Evolutionary conservation across 1,139 yeast genomes (phyloP).

Genomic region (Lodderomyces parapsilosis): DNA sequence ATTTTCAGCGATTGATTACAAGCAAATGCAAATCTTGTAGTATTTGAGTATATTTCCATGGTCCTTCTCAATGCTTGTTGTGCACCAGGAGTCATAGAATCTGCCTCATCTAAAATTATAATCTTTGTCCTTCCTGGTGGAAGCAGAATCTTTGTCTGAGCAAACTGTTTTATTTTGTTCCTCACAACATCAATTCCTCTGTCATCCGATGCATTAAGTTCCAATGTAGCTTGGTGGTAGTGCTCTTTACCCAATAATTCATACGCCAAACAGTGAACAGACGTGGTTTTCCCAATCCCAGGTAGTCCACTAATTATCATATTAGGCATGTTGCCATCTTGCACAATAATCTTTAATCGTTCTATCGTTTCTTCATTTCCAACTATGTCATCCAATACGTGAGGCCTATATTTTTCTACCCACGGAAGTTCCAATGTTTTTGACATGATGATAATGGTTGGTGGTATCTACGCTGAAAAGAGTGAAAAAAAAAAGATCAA

Average conservation of each 20-base stretch:
- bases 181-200: conserved; percentile 52
- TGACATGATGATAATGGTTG: conserved; percentile 8
- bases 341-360: conserved; percentile 77
- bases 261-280: conserved; percentile 85
- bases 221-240: conserved; percentile 82
- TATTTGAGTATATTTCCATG: conserved; percentile 91
- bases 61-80: conserved; percentile 97
- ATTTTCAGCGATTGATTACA: conserved; percentile 93
- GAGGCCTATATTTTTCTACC: conserved; percentile 96
- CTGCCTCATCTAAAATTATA: conserved; percentile 91
- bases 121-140: conserved; percentile 73
- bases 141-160: conserved; percentile 71
- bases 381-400: conserved; percentile 74
- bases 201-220: conserved; percentile 58
- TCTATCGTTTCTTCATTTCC: conserved; percentile 92
- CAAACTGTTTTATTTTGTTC: conserved; percentile 49
- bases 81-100: conserved; percentile 98
- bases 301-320: conserved; percentile 92
- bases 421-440: conserved; percentile 47
- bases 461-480: no score
- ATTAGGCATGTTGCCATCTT: conserved; percentile 96
- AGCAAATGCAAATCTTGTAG: conserved; percentile 96
- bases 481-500: background rate
- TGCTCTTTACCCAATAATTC: conserved; percentile 71
- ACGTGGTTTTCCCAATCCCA: conserved; percentile 96